These are phyloP conservation scores for Tephrocybe sp. DNA, from an alignment of 768 basidiomycete genomes.

Conservation along the genomic window DNA sequence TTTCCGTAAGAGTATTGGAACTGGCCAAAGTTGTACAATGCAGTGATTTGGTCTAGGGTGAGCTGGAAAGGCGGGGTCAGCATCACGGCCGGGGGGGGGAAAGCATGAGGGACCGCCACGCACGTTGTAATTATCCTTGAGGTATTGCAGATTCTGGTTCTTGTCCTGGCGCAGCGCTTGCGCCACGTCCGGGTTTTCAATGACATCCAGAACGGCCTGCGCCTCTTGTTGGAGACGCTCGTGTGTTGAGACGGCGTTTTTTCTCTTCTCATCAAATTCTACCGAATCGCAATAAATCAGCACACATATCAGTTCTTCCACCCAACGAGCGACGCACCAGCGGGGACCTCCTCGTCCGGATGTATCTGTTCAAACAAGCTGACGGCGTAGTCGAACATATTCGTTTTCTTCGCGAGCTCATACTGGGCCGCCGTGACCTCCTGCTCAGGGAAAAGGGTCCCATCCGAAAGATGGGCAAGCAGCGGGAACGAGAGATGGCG, in stretches of 20 bases:
- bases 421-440: slow-evolving; percentile 91
- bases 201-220: slow-evolving; percentile 90
- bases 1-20: slow-evolving; percentile 99
- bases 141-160: slow-evolving; percentile 91
- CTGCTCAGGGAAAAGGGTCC: slow-evolving; percentile 70
- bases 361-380: slow-evolving; percentile 78
- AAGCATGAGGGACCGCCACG: no score
- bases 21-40: slow-evolving; percentile 96
- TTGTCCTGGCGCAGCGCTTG: slow-evolving; percentile 95
- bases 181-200: slow-evolving; percentile 95
- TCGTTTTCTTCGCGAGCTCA: slow-evolving; percentile 95
- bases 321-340: slow-evolving; percentile 43
- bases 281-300: not conserved
- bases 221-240: slow-evolving; percentile 88
- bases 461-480: slow-evolving; percentile 82
- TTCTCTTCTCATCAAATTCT: slow-evolving; percentile 87
- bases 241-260: slow-evolving; percentile 80
- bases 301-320: not conserved
- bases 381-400: slow-evolving; percentile 96
- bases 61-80: slow-evolving; percentile 52
- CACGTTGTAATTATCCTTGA: slow-evolving; percentile 91
- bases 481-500: slow-evolving; percentile 93
- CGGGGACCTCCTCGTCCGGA: slow-evolving; percentile 66
- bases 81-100: no score
- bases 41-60: slow-evolving; percentile 91